These are phyloP conservation scores for Afroboletus lepidellus DNA, from an alignment of 1,284 basidiomycete genomes.

Conservation along the genomic window DNA sequence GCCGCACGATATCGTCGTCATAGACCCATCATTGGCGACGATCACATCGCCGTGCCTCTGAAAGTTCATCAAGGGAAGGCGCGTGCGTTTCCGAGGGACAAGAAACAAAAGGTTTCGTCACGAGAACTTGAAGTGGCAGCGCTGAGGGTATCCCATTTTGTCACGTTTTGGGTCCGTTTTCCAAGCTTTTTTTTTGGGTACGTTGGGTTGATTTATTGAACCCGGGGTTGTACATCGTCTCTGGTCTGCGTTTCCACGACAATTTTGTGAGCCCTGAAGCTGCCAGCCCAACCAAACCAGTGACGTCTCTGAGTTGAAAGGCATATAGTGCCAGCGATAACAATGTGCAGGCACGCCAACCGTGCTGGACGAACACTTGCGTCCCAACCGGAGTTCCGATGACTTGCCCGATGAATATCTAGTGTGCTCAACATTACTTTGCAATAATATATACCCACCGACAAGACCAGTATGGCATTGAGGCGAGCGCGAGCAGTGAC, in stretches of 20 bases:
- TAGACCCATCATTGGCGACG: too few species aligned
- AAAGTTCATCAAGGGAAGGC: too few species aligned
- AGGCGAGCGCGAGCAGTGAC: slow-evolving; percentile 55
- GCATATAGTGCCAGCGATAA: slow-evolving; percentile 52
- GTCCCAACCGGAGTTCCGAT: slow-evolving; percentile 59
- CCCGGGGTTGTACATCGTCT: neutral
- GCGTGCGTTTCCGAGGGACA: too few species aligned
- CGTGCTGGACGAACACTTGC: slow-evolving; percentile 54
- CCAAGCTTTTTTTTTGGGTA: slow-evolving; percentile 12
- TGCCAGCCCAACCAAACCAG: slow-evolving; percentile 60
- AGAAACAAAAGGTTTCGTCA: too few species aligned
- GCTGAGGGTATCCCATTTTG: too few species aligned
- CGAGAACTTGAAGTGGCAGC: too few species aligned
- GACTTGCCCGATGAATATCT: slow-evolving; percentile 61
- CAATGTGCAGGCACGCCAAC: slow-evolving; percentile 57
- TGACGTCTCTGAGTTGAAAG: slow-evolving; percentile 44
- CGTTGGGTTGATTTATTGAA: neutral
- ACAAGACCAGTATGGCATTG: slow-evolving; percentile 62
- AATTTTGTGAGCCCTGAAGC: slow-evolving; percentile 38
- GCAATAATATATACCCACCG: slow-evolving; percentile 36
- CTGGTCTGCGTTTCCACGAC: slow-evolving; percentile 17
- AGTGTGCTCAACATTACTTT: neutral
- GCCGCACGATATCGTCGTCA: too few species aligned
- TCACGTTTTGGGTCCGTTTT: too few species aligned
- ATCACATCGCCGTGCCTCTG: too few species aligned